Evolutionary conservation across 352 stramenopile genomes (phyloP).

Genomic region (Globisporangium recalcitrans): DNA sequence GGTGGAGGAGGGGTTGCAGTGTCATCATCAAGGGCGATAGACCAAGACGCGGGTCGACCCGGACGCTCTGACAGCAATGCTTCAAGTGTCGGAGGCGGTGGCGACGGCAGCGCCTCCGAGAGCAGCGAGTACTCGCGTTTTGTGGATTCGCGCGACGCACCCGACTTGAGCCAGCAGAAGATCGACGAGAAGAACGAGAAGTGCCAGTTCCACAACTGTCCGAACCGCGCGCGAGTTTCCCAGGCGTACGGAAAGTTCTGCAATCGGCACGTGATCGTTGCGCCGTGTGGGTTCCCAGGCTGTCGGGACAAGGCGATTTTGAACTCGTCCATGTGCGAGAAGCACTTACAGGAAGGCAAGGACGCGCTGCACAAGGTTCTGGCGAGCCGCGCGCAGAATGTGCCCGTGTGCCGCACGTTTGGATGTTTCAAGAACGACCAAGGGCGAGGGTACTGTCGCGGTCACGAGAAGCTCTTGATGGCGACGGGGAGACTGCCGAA

Average conservation of each 20-base stretch:
- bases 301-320: constrained; percentile 71
- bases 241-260: constrained; percentile 82
- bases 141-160: constrained; percentile 34
- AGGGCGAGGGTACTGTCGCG: constrained; percentile 76
- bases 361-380: constrained; percentile 66
- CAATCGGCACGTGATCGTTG: constrained; percentile 84
- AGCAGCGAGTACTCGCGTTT: constrained; percentile 38
- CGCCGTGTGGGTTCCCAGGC: constrained; percentile 79
- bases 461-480: constrained; percentile 86
- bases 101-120: constrained; percentile 11
- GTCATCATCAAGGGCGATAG: background rate
- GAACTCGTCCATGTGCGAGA: constrained; percentile 64
- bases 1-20: background rate
- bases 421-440: constrained; percentile 89
- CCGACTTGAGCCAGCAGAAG: constrained; percentile 50
- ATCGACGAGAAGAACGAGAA: constrained; percentile 61
- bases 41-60: background rate
- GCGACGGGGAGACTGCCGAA: constrained; percentile 63
- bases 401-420: constrained; percentile 65
- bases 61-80: constrained; percentile 9
- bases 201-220: constrained; percentile 72
- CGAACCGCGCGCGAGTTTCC: constrained; percentile 69
- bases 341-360: constrained; percentile 63
- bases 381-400: constrained; percentile 59
- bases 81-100: constrained; percentile 5